Base-by-base conservation (phyloP, 805 yeast species). In the Wickerhamomyces canadensis region DNA sequence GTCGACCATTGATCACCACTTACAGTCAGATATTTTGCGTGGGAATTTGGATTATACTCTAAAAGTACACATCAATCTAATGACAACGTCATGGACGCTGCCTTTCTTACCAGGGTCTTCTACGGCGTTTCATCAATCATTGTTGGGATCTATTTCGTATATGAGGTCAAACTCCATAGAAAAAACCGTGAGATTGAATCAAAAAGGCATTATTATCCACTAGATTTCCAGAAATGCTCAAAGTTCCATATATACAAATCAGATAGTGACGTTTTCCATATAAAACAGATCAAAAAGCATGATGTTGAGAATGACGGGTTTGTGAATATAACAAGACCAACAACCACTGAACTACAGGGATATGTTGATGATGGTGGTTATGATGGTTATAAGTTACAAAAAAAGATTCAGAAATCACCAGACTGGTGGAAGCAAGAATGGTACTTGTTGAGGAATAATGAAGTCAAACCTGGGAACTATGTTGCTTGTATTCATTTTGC, bases 351-450 rank as follows among this genome's bases (percentile, higher is more conserved):
- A 21, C 10, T 21, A 21, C 23, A 21, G 10, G 23, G 23, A 7
- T 21, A 7, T 21, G 10, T 21, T 21, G 23, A 10, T 7, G 23
- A 21, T 27, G 25, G 18, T 30, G 25, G 16, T 19, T n/a, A 19
- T 13, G 22, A 8, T 19, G 25, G 18, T 11, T 30, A 8, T 21
- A 13, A 6, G 18, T 30, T 30, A 14, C 24, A 18, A 10, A 30
- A 19, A 16, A 19, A 21, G 16, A 11, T 21, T 12, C 15, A 28
- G n/a, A 16, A 17, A 6, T 6, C 21, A 9, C 19, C 22, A 18
- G 23, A 26, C 17, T 33, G 27, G 27, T 32, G 25, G 21, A 6
- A n/a, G 14, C 35, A 33, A 18, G 25, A 33, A 5, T 33, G 35
- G 35, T 19, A 12, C 8, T 24, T 33, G 21, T 17, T 30, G 14